Evolutionary conservation across 352 stramenopile species (phyloP).

Genomic region (Ophiocytium majus): DNA sequence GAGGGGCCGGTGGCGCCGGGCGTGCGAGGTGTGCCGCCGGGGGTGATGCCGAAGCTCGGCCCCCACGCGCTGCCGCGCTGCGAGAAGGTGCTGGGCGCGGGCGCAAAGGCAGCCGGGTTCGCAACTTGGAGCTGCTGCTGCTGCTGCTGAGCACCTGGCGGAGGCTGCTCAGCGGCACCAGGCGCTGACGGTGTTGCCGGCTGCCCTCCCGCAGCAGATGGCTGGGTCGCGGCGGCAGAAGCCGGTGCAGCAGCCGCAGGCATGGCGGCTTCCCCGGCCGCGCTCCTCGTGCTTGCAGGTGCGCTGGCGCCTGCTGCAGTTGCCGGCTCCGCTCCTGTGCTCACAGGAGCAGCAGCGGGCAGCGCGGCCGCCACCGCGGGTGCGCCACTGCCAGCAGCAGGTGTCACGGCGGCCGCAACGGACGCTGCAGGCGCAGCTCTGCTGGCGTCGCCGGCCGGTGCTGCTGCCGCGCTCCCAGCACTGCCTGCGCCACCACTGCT

Average conservation of each 20-base stretch:
- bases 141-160: not conserved
- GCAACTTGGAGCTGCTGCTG: no score
- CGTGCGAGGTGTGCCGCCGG: not conserved
- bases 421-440: no score
- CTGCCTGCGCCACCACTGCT: not conserved
- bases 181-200: not conserved
- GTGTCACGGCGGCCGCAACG: no score
- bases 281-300: no score
- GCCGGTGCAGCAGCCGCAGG: not conserved
- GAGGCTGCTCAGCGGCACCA: not conserved
- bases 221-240: no score
- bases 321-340: not conserved
- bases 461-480: no score
- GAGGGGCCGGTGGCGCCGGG: not conserved
- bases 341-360: not conserved
- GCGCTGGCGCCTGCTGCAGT: not conserved
- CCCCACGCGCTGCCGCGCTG: not conserved
- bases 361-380: no score
- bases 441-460: no score
- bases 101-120: not conserved
- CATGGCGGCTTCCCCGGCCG: not conserved
- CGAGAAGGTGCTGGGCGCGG: not conserved
- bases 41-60: not conserved
- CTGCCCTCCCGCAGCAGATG: not conserved
- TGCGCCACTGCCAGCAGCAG: not conserved